phyloP scores from a whole-genome alignment of 2,329 filamentous ascomycete genomes.

The Penicillium freii region DNA sequence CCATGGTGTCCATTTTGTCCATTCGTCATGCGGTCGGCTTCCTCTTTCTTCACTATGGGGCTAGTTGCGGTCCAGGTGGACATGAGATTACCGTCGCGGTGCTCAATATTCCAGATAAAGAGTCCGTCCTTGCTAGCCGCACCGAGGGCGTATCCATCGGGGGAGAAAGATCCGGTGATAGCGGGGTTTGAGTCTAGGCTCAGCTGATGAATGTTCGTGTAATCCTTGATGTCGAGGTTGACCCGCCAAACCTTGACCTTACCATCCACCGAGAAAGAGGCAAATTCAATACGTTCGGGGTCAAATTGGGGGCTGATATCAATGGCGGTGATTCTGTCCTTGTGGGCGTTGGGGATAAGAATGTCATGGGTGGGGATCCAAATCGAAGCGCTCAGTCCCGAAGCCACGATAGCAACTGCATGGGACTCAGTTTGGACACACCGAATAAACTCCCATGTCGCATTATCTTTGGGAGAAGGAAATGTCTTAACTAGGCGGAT shows the following conservation, averaged over 20 bases:
- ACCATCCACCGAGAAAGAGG: conserved; percentile 47
- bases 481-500: conserved; percentile 40
- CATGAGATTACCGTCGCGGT: conserved; percentile 41
- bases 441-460: conserved; percentile 45
- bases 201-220: conserved; percentile 39
- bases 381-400: conserved; percentile 38
- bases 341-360: conserved; percentile 39
- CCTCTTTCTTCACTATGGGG: conserved; percentile 34
- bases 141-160: conserved; percentile 48
- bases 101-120: conserved; percentile 49
- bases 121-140: conserved; percentile 46
- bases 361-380: conserved; percentile 49
- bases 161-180: conserved; percentile 46
- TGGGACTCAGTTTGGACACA: conserved; percentile 30
- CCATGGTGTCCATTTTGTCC: conserved; percentile 37
- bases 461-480: conserved; percentile 28
- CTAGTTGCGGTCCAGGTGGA: conserved; percentile 40
- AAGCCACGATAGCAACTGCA: conserved; percentile 41
- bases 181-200: conserved; percentile 40
- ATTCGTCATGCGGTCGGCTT: conserved; percentile 32
- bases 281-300: conserved; percentile 37
- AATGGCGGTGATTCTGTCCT: conserved; percentile 45
- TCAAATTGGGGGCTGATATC: conserved; percentile 40
- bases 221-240: conserved; percentile 38
- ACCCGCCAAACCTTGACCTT: conserved; percentile 48